phyloP scores from a whole-genome alignment of 768 basidiomycete species.

The Strobilomyces echinocephalus region DNA sequence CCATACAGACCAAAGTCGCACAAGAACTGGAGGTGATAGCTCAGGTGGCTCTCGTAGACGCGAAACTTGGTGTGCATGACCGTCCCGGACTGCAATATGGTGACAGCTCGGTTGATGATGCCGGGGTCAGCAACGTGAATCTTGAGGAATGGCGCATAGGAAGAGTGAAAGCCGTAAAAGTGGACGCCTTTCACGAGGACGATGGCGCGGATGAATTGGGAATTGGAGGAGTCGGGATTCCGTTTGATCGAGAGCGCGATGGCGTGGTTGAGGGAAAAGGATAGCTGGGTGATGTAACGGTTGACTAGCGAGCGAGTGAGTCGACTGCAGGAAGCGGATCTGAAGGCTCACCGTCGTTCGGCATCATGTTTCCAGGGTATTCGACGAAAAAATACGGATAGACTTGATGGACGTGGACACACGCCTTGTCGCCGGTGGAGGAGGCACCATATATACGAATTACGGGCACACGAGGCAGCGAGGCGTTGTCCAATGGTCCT shows the following conservation, averaged over 20 bases:
- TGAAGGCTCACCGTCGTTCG: constrained; percentile 50
- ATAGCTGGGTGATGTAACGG: constrained; percentile 62
- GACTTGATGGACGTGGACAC: constrained; percentile 58
- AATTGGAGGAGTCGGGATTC: constrained; percentile 53
- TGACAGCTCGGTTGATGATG: constrained; percentile 60
- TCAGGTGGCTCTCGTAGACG: constrained; percentile 88
- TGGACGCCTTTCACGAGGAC: constrained; percentile 89
- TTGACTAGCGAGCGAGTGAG: constrained; percentile 43
- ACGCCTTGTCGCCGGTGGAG: constrained; percentile 70
- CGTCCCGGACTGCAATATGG: constrained; percentile 76
- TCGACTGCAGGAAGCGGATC: not conserved
- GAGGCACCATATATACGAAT: constrained; percentile 85
- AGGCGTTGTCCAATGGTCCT: constrained; percentile 59
- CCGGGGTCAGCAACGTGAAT: constrained; percentile 71
- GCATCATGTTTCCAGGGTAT: constrained; percentile 64
- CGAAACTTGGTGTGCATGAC: constrained; percentile 76
- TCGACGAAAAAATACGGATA: constrained; percentile 26
- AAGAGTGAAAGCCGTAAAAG: constrained; percentile 91
- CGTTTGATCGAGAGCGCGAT: constrained; percentile 77
- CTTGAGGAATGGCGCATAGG: constrained; percentile 86
- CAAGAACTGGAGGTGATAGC: constrained; percentile 86
- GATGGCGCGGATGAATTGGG: constrained; percentile 68
- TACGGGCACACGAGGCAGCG: constrained; percentile 68
- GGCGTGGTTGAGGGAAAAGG: constrained; percentile 77
- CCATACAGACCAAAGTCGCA: constrained; percentile 94